phyloP scores from a whole-genome alignment of 306 rosid genomes.

The Fragaria vesca region DNA sequence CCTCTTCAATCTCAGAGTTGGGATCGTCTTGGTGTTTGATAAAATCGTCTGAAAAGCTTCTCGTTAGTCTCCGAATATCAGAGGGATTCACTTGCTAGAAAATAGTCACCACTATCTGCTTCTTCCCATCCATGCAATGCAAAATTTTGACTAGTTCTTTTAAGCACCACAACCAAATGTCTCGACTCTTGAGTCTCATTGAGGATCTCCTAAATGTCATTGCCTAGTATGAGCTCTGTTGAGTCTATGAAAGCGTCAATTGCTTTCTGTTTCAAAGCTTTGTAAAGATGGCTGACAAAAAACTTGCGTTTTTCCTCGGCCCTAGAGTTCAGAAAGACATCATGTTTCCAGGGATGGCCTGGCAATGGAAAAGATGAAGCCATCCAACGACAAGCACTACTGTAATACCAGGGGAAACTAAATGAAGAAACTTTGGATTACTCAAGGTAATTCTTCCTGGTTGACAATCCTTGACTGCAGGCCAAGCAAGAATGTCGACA shows the following conservation, averaged over 20 bases:
- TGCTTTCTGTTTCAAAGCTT: not conserved
- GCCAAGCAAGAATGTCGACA: not conserved
- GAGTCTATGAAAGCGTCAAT: not conserved
- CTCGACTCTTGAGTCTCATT: too few species aligned
- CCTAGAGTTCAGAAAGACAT: not conserved
- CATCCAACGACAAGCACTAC: too few species aligned
- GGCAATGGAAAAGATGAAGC: too few species aligned
- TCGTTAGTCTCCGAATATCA: not conserved
- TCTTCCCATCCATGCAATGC: not conserved
- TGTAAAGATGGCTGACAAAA: not conserved
- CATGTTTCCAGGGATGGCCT: too few species aligned
- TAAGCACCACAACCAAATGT: not conserved
- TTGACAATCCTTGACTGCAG: not conserved
- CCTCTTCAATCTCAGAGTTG: not conserved
- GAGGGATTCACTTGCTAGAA: not conserved
- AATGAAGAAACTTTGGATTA: too few species aligned
- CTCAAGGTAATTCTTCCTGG: not conserved
- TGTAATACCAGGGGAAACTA: not conserved
- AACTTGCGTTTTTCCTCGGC: not conserved
- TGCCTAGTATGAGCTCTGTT: not conserved
- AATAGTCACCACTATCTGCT: not conserved
- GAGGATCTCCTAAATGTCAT: not conserved
- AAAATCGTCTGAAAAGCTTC: not conserved
- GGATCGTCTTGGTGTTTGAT: not conserved
- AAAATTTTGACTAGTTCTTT: not conserved